Conservation (phyloP, 202 grass and related monocot species). For the Schoenoplectus triqueter region DNA sequence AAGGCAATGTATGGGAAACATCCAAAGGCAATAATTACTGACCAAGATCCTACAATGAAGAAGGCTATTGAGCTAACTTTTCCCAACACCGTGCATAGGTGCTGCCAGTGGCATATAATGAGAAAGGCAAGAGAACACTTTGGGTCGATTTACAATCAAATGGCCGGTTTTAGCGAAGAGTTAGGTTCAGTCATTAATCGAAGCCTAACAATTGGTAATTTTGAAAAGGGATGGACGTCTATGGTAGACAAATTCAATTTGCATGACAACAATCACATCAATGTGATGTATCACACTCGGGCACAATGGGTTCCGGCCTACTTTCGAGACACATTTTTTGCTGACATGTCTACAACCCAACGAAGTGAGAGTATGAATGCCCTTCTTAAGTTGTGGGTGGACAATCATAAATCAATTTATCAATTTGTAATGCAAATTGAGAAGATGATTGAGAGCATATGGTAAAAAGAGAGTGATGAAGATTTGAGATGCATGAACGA, state of each 20-base stretch:
- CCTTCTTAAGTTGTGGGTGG: slow-evolving; percentile 13
- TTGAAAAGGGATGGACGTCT: neutral
- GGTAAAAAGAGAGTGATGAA: no score
- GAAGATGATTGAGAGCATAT: no score
- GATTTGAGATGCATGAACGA: no score
- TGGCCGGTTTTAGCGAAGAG: neutral
- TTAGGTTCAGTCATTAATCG: neutral
- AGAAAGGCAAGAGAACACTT: no score
- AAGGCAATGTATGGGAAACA: no score
- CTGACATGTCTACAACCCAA: neutral
- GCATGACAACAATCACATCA: slow-evolving; percentile 5
- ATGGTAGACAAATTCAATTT: slow-evolving; percentile 2
- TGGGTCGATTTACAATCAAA: no score
- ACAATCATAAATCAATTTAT: neutral
- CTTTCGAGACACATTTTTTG: slow-evolving; percentile 29
- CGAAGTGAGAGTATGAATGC: slow-evolving; percentile 26
- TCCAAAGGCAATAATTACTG: no score
- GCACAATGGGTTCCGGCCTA: slow-evolving; percentile 23
- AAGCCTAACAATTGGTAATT: neutral
- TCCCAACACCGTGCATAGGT: no score
- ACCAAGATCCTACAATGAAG: no score
- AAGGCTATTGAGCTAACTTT: no score
- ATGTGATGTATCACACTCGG: neutral
- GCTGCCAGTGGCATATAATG: no score
- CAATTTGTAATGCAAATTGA: slow-evolving; percentile 25